Evolutionary conservation across 2,329 filamentous ascomycete genomes (phyloP).

Genomic region (Monilinia fructigena): DNA sequence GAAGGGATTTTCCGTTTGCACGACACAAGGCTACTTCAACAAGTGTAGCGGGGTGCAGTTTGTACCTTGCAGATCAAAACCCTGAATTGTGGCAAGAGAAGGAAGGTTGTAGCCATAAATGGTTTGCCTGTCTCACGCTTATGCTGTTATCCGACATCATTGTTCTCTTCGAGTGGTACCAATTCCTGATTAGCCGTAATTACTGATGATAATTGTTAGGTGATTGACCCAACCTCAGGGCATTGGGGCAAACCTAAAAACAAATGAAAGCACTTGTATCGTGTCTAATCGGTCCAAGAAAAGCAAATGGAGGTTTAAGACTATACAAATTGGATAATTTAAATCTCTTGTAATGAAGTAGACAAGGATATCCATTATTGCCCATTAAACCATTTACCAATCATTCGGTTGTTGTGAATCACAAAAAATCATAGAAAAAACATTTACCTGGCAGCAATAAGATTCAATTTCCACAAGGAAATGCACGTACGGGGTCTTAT

Average conservation of each 20-base stretch:
- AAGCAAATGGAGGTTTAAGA: background rate
- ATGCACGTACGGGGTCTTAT: background rate
- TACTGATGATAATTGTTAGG: background rate
- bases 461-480: constrained; percentile 9
- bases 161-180: too few relatives aligned
- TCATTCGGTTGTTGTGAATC: background rate
- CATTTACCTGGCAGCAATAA: background rate
- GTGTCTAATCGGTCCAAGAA: background rate
- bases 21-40: background rate
- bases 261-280: too few relatives aligned
- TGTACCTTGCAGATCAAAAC: background rate
- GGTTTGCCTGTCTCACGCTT: too few relatives aligned
- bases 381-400: background rate
- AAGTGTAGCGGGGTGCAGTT: background rate
- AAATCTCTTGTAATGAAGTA: background rate
- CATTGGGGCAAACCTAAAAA: too few relatives aligned
- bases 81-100: background rate
- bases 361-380: background rate
- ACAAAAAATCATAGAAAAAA: background rate
- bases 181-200: background rate
- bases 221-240: background rate
- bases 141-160: background rate
- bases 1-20: background rate
- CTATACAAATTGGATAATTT: constrained; percentile 5
- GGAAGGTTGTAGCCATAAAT: background rate